These are phyloP conservation scores for Apiosordaria backusii DNA, from an alignment of 495 filamentous ascomycete genomes.

Conservation along the genomic window DNA sequence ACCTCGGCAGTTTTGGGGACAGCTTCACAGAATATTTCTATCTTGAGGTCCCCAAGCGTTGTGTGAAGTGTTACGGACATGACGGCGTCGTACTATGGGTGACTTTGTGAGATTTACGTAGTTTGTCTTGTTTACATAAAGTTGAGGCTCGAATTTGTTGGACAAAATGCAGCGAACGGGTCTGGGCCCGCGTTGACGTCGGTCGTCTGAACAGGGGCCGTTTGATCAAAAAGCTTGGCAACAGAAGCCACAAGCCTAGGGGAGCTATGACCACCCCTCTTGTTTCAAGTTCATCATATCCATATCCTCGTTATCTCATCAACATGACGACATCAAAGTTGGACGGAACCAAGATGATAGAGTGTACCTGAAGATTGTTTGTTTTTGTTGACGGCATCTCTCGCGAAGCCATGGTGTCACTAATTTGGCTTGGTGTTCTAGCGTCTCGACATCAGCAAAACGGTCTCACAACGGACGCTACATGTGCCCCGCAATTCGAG, in stretches of 20 bases:
- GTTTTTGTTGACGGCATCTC: not conserved
- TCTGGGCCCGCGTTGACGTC: not conserved
- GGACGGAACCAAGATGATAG: not conserved
- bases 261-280: conserved; percentile 4
- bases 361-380: not conserved
- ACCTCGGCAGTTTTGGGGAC: conserved; percentile 86
- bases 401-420: not conserved
- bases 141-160: too few relatives aligned
- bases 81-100: conserved; percentile 7
- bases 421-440: not conserved
- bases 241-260: not conserved
- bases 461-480: not conserved
- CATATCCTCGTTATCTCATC: not conserved
- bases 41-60: conserved; percentile 83
- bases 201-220: not conserved
- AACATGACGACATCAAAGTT: not conserved
- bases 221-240: not conserved
- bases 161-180: not conserved
- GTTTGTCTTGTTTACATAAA: conserved; percentile 3
- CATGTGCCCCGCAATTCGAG: not conserved
- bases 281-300: not conserved
- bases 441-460: not conserved
- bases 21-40: conserved; percentile 93
- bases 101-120: not conserved
- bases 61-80: conserved; percentile 82